Percentiles rank a stretch among this genome's conserved stretches.
These are phyloP conservation scores for Oryza coarctata DNA, from an alignment of 176 grass and related monocot species.

Conservation along the genomic window DNA sequence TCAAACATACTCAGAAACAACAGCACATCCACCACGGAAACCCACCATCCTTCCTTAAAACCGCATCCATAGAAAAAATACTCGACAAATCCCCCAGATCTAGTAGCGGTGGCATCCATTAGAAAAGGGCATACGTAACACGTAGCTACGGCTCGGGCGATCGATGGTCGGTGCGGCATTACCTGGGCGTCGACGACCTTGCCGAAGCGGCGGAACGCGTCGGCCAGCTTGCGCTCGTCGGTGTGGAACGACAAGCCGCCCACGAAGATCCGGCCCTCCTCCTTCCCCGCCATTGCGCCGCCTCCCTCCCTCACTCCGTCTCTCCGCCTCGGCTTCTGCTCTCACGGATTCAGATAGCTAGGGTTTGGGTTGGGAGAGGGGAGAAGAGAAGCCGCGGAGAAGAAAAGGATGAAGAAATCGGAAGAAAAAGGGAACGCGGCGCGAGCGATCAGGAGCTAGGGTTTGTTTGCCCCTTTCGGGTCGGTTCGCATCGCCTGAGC, in stretches of 20 bases:
- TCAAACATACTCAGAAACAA: neutral
- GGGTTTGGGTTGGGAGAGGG: neutral
- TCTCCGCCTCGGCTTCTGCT: neutral
- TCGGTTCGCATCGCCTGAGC: neutral
- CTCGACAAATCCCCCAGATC: slow-evolving; percentile 19
- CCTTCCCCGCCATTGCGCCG: slow-evolving; percentile 34
- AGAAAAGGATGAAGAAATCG: neutral
- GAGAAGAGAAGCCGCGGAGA: neutral
- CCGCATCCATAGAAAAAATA: neutral
- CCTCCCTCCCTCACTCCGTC: neutral
- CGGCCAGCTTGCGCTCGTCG: slow-evolving; percentile 61
- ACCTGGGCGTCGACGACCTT: slow-evolving; percentile 83
- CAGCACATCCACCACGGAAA: neutral
- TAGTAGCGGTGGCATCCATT: neutral
- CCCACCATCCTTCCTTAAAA: neutral
- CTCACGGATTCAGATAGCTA: neutral
- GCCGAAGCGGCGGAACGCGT: slow-evolving; percentile 75
- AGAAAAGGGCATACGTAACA: neutral
- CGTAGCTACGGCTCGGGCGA: neutral
- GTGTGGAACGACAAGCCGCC: slow-evolving; percentile 77
- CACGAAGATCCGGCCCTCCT: slow-evolving; percentile 83
- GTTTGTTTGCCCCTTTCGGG: neutral
- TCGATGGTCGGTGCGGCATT: neutral
- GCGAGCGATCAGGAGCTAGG: slow-evolving; percentile 18
- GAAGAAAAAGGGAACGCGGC: neutral